Percentiles rank a stretch among this genome's conserved stretches.
Evolutionary conservation across 1,284 basidiomycete species (phyloP).

Genomic region (Apiotrichum mycotoxinovorans): DNA sequence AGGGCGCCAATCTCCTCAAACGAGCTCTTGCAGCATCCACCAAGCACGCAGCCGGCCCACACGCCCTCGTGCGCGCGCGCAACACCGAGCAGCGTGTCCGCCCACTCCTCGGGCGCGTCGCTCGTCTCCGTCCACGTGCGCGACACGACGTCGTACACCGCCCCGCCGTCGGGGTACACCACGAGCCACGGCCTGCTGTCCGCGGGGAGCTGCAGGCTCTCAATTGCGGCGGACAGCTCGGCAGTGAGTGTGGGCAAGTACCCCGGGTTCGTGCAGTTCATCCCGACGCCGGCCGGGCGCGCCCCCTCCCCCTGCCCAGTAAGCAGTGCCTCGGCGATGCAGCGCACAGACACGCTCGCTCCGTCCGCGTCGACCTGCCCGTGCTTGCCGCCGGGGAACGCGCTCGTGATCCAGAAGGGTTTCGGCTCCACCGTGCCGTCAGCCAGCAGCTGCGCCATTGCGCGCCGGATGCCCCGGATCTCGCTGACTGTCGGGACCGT

Average conservation of each 20-base stretch:
- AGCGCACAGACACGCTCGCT: constrained; percentile 38
- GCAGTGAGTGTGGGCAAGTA: constrained; percentile 50
- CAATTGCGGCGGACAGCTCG: constrained; percentile 21
- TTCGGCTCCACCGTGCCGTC: constrained; percentile 23
- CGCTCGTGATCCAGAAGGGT: constrained; percentile 72
- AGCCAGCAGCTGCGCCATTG: constrained; percentile 54
- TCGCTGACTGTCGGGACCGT: constrained; percentile 69
- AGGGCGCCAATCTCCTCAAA: constrained; percentile 57
- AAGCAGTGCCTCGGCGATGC: constrained; percentile 50
- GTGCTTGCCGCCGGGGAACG: constrained; percentile 56
- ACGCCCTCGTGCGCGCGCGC: constrained; percentile 29
- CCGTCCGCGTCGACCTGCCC: constrained; percentile 2
- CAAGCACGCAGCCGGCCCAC: constrained; percentile 62
- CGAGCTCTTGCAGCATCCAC: constrained; percentile 68
- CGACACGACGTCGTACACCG: constrained; percentile 56
- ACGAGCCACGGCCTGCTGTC: constrained; percentile 50
- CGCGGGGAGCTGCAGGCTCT: not conserved
- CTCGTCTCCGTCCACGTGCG: constrained; percentile 53
- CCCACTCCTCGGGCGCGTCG: constrained; percentile 52
- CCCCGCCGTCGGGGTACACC: constrained; percentile 70
- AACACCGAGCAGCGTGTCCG: constrained; percentile 46
- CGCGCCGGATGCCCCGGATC: constrained; percentile 62
- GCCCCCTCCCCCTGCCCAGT: constrained; percentile 1
- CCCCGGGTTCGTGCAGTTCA: constrained; percentile 64
- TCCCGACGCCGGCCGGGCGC: constrained; percentile 58